Conservation (phyloP, 2,329 filamentous ascomycete species). For the Alternaria alternata region DNA sequence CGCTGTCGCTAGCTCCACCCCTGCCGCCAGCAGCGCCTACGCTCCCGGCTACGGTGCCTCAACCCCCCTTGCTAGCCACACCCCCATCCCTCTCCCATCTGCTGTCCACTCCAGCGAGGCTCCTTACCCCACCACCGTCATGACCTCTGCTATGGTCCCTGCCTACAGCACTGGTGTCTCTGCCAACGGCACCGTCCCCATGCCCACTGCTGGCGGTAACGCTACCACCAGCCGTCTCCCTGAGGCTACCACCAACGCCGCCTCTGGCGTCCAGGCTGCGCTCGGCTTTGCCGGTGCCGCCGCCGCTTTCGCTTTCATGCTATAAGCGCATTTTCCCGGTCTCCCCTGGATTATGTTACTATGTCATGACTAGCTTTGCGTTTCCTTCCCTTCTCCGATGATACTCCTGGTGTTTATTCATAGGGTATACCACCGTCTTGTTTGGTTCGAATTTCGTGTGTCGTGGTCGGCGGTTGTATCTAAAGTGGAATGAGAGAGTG, state of each 20-base stretch:
- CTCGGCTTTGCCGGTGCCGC: conserved; percentile 53
- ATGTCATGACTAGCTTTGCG: conserved; percentile 15
- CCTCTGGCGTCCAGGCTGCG: conserved; percentile 42
- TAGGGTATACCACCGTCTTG: conserved; percentile 2
- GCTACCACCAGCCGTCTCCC: conserved; percentile 35
- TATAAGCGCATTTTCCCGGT: conserved; percentile 33
- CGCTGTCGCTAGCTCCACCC: conserved; percentile 3
- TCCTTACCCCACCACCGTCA: conserved; percentile 24
- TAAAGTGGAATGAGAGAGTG: conserved; percentile 5
- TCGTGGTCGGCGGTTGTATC: neutral
- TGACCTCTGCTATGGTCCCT: conserved; percentile 31
- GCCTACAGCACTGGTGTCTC: conserved; percentile 10
- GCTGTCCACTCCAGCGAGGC: conserved; percentile 16
- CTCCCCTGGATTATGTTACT: conserved; percentile 23
- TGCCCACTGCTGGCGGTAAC: conserved; percentile 38
- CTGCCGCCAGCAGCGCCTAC: conserved; percentile 16
- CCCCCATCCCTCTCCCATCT: conserved; percentile 18
- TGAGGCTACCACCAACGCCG: conserved; percentile 44
- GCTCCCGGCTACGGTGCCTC: conserved; percentile 9
- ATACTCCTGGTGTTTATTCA: conserved; percentile 5
- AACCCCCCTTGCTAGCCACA: conserved; percentile 17
- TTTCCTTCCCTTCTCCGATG: conserved; percentile 3
- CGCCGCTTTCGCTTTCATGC: conserved; percentile 53
- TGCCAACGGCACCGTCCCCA: conserved; percentile 42
- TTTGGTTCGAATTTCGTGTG: neutral